Evolutionary conservation across 495 filamentous ascomycete genomes (phyloP).

Genomic region (Pseudotulostoma volvatum): DNA sequence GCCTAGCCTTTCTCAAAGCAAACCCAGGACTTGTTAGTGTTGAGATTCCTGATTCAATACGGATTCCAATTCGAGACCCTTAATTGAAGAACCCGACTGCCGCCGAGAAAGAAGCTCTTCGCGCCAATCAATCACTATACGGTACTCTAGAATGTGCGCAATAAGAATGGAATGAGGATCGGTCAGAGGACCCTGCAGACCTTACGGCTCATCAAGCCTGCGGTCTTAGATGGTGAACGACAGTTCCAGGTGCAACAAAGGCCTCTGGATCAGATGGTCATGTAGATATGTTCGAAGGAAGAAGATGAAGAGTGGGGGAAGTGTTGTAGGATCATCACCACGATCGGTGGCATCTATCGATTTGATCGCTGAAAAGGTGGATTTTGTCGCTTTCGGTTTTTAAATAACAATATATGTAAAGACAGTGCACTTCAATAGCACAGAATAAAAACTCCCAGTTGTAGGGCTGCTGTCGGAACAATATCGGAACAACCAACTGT

Average conservation of each 20-base stretch:
- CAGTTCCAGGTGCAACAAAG: background rate
- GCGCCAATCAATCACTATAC: background rate
- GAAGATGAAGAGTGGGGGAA: background rate
- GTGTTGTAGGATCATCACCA: background rate
- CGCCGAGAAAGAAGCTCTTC: too few relatives aligned
- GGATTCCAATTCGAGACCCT: too few relatives aligned
- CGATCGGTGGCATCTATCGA: background rate
- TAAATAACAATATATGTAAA: background rate
- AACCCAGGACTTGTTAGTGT: too few relatives aligned
- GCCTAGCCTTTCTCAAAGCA: too few relatives aligned
- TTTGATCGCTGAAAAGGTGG: background rate
- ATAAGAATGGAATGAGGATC: background rate
- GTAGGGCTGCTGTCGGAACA: too few relatives aligned
- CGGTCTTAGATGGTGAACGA: background rate
- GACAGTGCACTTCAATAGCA: too few relatives aligned
- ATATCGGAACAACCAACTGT: too few relatives aligned
- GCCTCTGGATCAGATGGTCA: background rate
- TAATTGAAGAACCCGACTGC: too few relatives aligned
- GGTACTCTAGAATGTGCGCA: background rate
- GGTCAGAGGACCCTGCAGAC: background rate
- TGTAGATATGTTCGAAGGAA: background rate
- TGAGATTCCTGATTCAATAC: too few relatives aligned
- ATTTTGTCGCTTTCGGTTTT: background rate
- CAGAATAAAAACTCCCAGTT: too few relatives aligned
- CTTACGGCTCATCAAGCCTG: background rate